These are phyloP conservation scores for Mycosphaerella sp. DNA, from an alignment of 2,329 filamentous ascomycete species.

Conservation along the genomic window DNA sequence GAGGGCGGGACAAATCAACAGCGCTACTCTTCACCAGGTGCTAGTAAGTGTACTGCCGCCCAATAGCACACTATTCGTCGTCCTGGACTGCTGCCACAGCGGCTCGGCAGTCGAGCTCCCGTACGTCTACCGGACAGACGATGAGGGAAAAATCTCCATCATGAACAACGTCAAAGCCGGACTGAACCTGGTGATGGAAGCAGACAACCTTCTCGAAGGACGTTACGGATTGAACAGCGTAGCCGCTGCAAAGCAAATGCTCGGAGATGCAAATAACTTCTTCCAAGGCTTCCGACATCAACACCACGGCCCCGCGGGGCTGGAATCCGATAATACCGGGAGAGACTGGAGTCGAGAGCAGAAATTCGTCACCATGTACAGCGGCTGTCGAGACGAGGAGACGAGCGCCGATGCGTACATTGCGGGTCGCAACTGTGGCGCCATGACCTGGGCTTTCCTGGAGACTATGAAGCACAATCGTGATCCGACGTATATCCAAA, in stretches of 20 bases:
- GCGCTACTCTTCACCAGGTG: slow-evolving; percentile 46
- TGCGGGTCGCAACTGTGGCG: slow-evolving; percentile 39
- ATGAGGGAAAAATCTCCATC: slow-evolving; percentile 50
- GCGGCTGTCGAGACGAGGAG: slow-evolving; percentile 47
- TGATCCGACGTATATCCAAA: slow-evolving; percentile 35
- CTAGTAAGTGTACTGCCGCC: slow-evolving; percentile 49
- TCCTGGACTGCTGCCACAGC: slow-evolving; percentile 58
- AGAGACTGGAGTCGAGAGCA: slow-evolving; percentile 39
- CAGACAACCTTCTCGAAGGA: slow-evolving; percentile 45
- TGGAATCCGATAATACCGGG: slow-evolving; percentile 35
- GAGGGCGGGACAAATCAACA: slow-evolving; percentile 49
- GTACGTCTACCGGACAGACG: slow-evolving; percentile 52
- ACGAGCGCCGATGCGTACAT: slow-evolving; percentile 39
- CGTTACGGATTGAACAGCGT: slow-evolving; percentile 28
- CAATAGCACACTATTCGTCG: slow-evolving; percentile 47
- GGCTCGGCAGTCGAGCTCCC: slow-evolving; percentile 55
- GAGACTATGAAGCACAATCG: slow-evolving; percentile 38
- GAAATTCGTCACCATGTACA: slow-evolving; percentile 47
- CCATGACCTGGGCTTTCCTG: slow-evolving; percentile 46
- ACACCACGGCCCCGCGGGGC: slow-evolving; percentile 13
- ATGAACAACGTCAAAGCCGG: slow-evolving; percentile 52
- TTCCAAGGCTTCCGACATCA: slow-evolving; percentile 47
- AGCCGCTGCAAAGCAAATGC: slow-evolving; percentile 42
- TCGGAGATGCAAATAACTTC: slow-evolving; percentile 50
- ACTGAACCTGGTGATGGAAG: slow-evolving; percentile 45